Base-by-base conservation (phyloP, 176 grass and related monocot species). In the Zoysia pacifica region DNA sequence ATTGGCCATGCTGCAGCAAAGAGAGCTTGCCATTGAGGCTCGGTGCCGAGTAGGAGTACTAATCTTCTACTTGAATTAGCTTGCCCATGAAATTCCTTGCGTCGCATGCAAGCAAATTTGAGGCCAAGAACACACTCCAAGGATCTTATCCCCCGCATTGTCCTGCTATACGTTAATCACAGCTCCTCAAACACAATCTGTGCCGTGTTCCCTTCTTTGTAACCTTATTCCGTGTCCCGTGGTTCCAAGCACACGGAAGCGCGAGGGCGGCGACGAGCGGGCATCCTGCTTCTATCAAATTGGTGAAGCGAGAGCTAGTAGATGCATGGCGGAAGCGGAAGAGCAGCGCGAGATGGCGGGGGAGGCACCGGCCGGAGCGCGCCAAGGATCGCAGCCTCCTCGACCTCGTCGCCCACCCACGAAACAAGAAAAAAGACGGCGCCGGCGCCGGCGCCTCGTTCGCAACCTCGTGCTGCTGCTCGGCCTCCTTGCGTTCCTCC, bases 401-500 rank as follows among this genome's bases (percentile, higher is more conserved):
- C 19, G n/a, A 15, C n/a, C 20, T 48, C 19, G n/a, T 53, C n/a
- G 13, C 3, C 16, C 55, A 35, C 63, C 2, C 42, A 52, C 9
- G 50, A 37, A 42, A 38, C 28, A 35, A 84, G 81, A 0, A 80
- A 40, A 64, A 55, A 42, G 53, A 46, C 42, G 62, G 46, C 37
- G 64, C 18, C 56, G 13, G 35, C 76, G 65, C 28, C 9, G 6
- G 16, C 19, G 47, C 7, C 76, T 73, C 16, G 18, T 75, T 47
- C 81, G 76, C 71, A 63, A 28, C 71, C 81, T 88, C 48, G 48
- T 7, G 9, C 58, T 89, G 65, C 65, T 84, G 71, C 81, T 84
- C 48, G 86, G 81, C 47, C 86, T 88, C 70, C 71, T 84, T 71
- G 86, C 81, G 1, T 88, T 88, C 70, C 81, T 88, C 28, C 76